Conservation (phyloP, 2,329 filamentous ascomycete species). For the Fusarium equiseti region DNA sequence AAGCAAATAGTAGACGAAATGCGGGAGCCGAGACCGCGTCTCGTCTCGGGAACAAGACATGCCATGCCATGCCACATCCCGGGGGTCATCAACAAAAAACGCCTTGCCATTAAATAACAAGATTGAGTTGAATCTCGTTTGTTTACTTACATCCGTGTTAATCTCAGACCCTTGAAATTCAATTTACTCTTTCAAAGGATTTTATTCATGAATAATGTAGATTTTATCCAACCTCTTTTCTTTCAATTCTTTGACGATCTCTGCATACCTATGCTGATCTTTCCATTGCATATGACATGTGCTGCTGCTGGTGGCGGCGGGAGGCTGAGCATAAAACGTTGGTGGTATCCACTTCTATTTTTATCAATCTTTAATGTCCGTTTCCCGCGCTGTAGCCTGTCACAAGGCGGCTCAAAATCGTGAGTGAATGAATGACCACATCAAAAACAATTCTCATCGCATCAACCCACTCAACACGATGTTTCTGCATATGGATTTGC, state of each 20-base stretch:
- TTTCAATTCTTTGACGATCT: constrained; percentile 2
- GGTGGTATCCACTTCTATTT: constrained; percentile 31
- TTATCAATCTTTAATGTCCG: constrained; percentile 33
- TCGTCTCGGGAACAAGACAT: constrained; percentile 6
- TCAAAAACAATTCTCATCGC: not conserved
- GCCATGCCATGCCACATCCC: constrained; percentile 12
- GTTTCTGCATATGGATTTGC: not conserved
- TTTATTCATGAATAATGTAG: constrained; percentile 13
- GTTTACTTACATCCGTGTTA: constrained; percentile 2
- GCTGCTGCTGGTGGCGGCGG: constrained; percentile 15
- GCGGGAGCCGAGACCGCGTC: constrained; percentile 15
- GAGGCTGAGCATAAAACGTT: constrained; percentile 36
- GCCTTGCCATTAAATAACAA: constrained; percentile 23
- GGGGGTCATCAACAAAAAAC: not conserved
- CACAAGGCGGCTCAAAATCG: constrained; percentile 32
- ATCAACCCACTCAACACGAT: constrained; percentile 3
- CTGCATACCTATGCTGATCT: not conserved
- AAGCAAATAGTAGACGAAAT: constrained; percentile 4
- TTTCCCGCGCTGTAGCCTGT: not conserved
- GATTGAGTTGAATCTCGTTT: constrained; percentile 34
- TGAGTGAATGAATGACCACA: not conserved
- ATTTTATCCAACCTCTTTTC: constrained; percentile 24
- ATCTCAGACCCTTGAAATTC: constrained; percentile 4
- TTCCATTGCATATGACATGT: constrained; percentile 5
- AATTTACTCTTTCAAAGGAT: not conserved